Evolutionary conservation across 1,139 yeast species (phyloP).

Genomic region (Hyphopichia khmerensis): DNA sequence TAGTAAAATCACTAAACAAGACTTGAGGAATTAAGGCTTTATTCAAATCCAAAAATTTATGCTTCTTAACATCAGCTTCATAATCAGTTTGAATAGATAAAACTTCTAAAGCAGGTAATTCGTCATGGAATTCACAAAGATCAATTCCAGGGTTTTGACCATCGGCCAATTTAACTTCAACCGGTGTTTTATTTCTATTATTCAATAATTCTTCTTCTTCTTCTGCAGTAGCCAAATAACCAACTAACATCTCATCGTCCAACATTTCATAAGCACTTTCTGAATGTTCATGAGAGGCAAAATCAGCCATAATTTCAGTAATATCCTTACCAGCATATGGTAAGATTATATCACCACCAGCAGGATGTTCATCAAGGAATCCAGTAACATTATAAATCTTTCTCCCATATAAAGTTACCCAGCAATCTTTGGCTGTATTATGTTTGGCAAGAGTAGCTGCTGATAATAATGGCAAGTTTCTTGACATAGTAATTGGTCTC

Average conservation of each 20-base stretch:
- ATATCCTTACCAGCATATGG: slow-evolving; percentile 85
- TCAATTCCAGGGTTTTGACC: slow-evolving; percentile 22
- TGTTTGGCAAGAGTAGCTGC: slow-evolving; percentile 49
- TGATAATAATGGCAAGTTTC: slow-evolving; percentile 35
- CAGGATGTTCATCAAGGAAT: slow-evolving; percentile 85
- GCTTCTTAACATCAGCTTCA: slow-evolving; percentile 64
- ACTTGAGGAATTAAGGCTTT: slow-evolving; percentile 83
- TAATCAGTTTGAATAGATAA: slow-evolving; percentile 79
- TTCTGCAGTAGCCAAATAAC: slow-evolving; percentile 45
- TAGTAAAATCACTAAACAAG: slow-evolving; percentile 66
- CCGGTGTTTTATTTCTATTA: slow-evolving; percentile 41
- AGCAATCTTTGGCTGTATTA: slow-evolving; percentile 53
- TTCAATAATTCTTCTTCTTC: slow-evolving; percentile 45
- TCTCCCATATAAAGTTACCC: slow-evolving; percentile 74
- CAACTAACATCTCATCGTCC: slow-evolving; percentile 63
- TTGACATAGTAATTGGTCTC: too few species aligned
- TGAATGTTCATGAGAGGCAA: slow-evolving; percentile 69
- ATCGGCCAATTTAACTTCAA: slow-evolving; percentile 37
- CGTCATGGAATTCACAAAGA: slow-evolving; percentile 51
- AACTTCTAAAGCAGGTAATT: slow-evolving; percentile 69
- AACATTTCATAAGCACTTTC: slow-evolving; percentile 87
- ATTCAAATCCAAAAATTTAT: slow-evolving; percentile 81
- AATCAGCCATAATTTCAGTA: slow-evolving; percentile 74
- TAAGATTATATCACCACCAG: slow-evolving; percentile 71
- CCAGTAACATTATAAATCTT: slow-evolving; percentile 80